Evolutionary conservation across 805 yeast genomes (phyloP), one percentile per base, ranked within the genome.

Genomic region (Metschnikowia continentalis): DNA sequence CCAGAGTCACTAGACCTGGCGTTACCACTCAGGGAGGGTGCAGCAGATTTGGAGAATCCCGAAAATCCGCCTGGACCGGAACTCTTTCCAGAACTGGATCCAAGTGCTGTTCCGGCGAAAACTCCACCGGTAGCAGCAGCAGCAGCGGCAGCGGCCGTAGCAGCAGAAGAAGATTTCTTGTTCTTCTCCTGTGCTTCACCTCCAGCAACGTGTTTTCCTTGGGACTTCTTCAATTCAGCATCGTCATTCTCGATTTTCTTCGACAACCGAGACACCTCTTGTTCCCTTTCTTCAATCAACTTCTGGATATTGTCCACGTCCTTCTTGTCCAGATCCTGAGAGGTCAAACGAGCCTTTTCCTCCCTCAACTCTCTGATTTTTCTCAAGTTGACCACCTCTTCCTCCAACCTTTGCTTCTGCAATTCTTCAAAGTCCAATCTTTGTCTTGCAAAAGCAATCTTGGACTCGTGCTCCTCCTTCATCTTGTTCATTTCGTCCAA

Each of bases 301-400:
- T 64, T 55, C 49, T 66, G 62, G 51, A 65, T 55, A 23, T 65
- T 66, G 20, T 59, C 67, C 42, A 65, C 46, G 23, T 61, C 61
- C 33, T 55, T 55, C 32, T 54, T 53, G 26, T 32, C 42, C 19
- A 10, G 14, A 32, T 61, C 61, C 47, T 63, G 59, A 38, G 47
- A 52, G n/a, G 67, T 54, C 50, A 65, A 64, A 52, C 65, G 60
- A 17, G 64, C 68, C 55, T 70, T 72, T 49, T 73, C 74, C 48
- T 66, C 73, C 52, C 74, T 66, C 52, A 74, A 63, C 32, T 67
- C 69, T 59, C 65, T 64, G 58, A 69, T 66, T 54, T 67, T 66
- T 58, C 74, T 72, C 61, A 74, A 66, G 56, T 71, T 69, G 26
- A 63, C 69, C 49, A 67, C 69, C 59, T 70, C 78, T 43, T 66